Evolutionary conservation across 192 early-diverging fungal species (phyloP).

Genomic region (Coemansia sp.): DNA sequence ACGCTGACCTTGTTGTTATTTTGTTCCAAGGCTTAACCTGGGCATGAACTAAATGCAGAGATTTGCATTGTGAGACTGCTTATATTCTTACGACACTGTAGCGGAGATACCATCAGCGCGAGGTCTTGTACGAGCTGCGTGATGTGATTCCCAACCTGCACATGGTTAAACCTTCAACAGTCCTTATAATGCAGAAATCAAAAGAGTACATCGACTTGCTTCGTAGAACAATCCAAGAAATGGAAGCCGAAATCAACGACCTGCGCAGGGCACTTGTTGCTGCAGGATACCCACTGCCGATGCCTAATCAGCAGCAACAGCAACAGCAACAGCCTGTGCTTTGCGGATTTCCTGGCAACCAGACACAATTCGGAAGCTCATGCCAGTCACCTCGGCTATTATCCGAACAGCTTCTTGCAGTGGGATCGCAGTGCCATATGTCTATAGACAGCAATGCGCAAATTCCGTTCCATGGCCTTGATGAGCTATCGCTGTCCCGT

Average conservation of each 20-base stretch:
- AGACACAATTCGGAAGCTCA: conserved; percentile 25
- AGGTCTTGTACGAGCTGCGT: conserved; percentile 54
- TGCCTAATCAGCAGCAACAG: conserved; percentile 38
- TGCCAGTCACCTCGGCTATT: conserved; percentile 30
- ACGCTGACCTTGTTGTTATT: not conserved
- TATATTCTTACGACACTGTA: conserved; percentile 2
- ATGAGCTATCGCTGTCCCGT: conserved; percentile 32
- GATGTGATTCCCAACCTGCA: conserved; percentile 53
- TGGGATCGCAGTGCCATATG: conserved; percentile 23
- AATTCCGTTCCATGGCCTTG: conserved; percentile 30
- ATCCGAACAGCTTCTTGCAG: conserved; percentile 36
- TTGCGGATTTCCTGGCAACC: conserved; percentile 26
- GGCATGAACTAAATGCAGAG: not conserved
- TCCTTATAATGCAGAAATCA: conserved; percentile 57
- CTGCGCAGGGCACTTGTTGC: conserved; percentile 52
- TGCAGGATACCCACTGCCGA: conserved; percentile 51
- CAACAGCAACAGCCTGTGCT: conserved; percentile 32
- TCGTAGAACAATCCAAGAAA: conserved; percentile 45
- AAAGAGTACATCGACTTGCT: conserved; percentile 56
- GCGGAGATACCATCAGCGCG: conserved; percentile 56
- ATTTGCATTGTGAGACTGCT: not conserved
- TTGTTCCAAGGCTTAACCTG: not conserved
- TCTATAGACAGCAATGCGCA: conserved; percentile 32
- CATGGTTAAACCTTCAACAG: conserved; percentile 53
- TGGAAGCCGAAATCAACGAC: conserved; percentile 53